Evolutionary conservation across 192 early-diverging fungal genomes (phyloP).

Genomic region (Linnemannia elongata): DNA sequence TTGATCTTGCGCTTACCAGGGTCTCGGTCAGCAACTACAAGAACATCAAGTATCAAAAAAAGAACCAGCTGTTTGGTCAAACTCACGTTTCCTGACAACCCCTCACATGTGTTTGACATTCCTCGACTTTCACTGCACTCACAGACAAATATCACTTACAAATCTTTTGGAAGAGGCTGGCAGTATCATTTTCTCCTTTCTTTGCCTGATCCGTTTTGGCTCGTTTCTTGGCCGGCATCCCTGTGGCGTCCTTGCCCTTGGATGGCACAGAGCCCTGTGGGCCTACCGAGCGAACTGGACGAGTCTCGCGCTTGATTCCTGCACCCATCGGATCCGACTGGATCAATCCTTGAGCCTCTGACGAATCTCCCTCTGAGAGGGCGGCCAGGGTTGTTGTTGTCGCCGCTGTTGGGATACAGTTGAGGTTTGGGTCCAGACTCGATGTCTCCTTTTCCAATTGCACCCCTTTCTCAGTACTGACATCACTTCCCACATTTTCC

Average conservation of each 20-base stretch:
- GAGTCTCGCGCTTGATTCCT: constrained; percentile 31
- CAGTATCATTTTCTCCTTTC: constrained; percentile 42
- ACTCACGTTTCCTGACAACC: neutral
- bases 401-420: neutral
- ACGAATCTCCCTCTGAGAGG: neutral
- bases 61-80: neutral
- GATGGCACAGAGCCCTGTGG: neutral
- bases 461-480: constrained; percentile 13
- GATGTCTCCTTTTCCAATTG: neutral
- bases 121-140: neutral
- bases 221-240: constrained; percentile 41
- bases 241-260: constrained; percentile 22
- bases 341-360: neutral
- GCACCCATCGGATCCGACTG: constrained; percentile 1
- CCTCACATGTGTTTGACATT: neutral
- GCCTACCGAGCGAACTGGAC: constrained; percentile 13
- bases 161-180: constrained; percentile 55
- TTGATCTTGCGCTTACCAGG: constrained; percentile 63
- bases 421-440: constrained; percentile 1
- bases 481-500: constrained; percentile 5
- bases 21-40: constrained; percentile 60
- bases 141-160: constrained; percentile 27
- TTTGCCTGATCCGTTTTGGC: constrained; percentile 28
- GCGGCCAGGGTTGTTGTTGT: neutral
- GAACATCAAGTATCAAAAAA: neutral